Evolutionary conservation across 2,329 filamentous ascomycete species (phyloP).

Genomic region (Cephalotrichum gorgonifer): DNA sequence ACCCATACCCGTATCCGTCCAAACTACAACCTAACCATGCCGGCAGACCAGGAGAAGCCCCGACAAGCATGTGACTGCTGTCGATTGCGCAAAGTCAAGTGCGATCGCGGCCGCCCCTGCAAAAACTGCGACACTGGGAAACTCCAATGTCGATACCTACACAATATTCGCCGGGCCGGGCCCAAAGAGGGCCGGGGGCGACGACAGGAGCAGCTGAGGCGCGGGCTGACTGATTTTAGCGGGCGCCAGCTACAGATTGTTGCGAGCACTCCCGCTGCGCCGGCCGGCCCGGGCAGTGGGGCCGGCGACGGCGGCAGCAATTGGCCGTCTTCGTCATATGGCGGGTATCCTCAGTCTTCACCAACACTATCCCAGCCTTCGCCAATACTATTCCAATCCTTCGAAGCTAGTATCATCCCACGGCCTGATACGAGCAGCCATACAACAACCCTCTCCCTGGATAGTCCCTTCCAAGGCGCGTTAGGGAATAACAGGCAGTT

Average conservation of each 20-base stretch:
- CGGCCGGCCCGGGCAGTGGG: not conserved
- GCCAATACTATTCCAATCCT: no score
- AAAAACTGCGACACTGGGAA: slow-evolving; percentile 24
- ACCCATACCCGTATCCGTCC: no score
- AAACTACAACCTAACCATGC: no score
- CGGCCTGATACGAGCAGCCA: not conserved
- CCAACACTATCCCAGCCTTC: no score
- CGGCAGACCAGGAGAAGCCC: no score
- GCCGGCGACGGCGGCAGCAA: no score
- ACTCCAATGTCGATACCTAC: slow-evolving; percentile 11
- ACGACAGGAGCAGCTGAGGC: slow-evolving; percentile 16
- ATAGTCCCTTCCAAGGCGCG: not conserved
- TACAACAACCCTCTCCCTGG: not conserved
- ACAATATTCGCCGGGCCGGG: not conserved
- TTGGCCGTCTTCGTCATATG: no score
- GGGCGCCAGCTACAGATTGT: slow-evolving; percentile 11
- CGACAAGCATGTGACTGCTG: slow-evolving; percentile 23
- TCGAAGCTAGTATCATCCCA: no score
- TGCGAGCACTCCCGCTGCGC: not conserved
- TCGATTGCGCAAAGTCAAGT: slow-evolving; percentile 26
- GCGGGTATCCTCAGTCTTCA: no score
- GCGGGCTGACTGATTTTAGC: slow-evolving; percentile 11
- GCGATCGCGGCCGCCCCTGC: slow-evolving; percentile 22
- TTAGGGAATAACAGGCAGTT: slow-evolving; percentile 11
- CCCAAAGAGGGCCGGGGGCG: slow-evolving; percentile 15